Evolutionary conservation across 345 rosid genomes (phyloP).

Genomic region (Corchorus olitorius): DNA sequence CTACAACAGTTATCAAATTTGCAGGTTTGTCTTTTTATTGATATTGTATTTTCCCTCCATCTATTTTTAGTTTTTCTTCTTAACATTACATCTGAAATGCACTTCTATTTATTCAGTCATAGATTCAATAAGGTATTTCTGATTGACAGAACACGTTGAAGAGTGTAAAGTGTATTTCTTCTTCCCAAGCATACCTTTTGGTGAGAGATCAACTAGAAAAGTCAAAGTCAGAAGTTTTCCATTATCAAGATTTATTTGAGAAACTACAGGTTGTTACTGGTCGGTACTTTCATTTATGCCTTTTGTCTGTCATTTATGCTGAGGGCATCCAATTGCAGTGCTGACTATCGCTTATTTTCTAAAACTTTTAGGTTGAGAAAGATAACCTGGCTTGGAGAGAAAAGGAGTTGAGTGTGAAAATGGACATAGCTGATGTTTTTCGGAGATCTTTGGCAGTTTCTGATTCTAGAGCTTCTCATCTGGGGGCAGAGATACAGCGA

Average conservation of each 20-base stretch:
- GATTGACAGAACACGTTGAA: conserved; percentile 67
- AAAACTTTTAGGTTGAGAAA: conserved; percentile 74
- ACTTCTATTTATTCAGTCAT: conserved; percentile 20
- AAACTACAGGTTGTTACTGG: conserved; percentile 95
- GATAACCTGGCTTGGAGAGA: conserved; percentile 86
- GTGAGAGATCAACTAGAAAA: conserved; percentile 74
- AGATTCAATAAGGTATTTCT: conserved; percentile 21
- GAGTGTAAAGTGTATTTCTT: conserved; percentile 62
- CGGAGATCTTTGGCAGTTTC: conserved; percentile 67
- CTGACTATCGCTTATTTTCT: conserved; percentile 29
- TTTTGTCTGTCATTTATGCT: conserved; percentile 25
- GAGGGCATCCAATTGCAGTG: conserved; percentile 29
- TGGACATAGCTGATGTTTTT: conserved; percentile 71
- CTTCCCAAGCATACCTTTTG: conserved; percentile 63
- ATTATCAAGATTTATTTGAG: conserved; percentile 73
- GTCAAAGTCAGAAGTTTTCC: conserved; percentile 65
- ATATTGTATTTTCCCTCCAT: conserved; percentile 6
- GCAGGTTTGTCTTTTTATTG: conserved; percentile 55
- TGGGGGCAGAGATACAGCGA: conserved; percentile 63
- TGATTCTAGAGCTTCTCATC: conserved; percentile 66
- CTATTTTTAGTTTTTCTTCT: conserved; percentile 18
- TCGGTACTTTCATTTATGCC: conserved; percentile 52
- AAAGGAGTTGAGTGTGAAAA: conserved; percentile 70
- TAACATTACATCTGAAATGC: conserved; percentile 25
- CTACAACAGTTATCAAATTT: conserved; percentile 55